Percentiles rank a stretch among this genome's conserved stretches.
phyloP scores from a whole-genome alignment of 75 land plant species.

The Pinus tabuliformis region DNA sequence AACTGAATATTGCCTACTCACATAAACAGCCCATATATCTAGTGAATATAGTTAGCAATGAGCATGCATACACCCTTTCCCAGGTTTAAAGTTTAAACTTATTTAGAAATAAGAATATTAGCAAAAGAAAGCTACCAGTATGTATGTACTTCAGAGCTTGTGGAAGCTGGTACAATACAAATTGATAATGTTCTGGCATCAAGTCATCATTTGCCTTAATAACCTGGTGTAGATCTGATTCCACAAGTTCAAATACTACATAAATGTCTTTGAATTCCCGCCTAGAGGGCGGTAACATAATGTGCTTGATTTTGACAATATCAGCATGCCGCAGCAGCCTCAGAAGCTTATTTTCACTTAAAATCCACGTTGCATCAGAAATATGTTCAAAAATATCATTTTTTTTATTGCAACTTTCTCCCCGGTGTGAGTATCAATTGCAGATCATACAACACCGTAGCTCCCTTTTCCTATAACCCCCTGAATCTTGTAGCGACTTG shows the following conservation, averaged over 20 bases:
- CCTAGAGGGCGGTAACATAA: constrained; percentile 33
- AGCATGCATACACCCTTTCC: neutral
- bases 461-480: constrained; percentile 50
- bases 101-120: neutral
- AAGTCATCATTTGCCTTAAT: constrained; percentile 97
- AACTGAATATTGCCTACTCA: too few species aligned
- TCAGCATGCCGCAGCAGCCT: constrained; percentile 31
- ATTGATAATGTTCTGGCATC: constrained; percentile 81
- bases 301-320: constrained; percentile 40
- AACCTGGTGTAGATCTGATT: constrained; percentile 37
- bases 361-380: constrained; percentile 35
- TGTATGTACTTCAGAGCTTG: constrained; percentile 23
- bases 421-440: too few species aligned
- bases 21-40: neutral
- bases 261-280: constrained; percentile 35
- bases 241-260: constrained; percentile 42
- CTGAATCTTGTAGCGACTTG: constrained; percentile 40
- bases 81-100: neutral
- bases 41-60: neutral
- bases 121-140: constrained; percentile 4
- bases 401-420: constrained; percentile 16
- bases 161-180: constrained; percentile 31
- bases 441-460: constrained; percentile 36
- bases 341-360: constrained; percentile 34
- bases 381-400: constrained; percentile 38